Conservation (phyloP, 306 rosid species). For the Begonia fuchsioides region DNA sequence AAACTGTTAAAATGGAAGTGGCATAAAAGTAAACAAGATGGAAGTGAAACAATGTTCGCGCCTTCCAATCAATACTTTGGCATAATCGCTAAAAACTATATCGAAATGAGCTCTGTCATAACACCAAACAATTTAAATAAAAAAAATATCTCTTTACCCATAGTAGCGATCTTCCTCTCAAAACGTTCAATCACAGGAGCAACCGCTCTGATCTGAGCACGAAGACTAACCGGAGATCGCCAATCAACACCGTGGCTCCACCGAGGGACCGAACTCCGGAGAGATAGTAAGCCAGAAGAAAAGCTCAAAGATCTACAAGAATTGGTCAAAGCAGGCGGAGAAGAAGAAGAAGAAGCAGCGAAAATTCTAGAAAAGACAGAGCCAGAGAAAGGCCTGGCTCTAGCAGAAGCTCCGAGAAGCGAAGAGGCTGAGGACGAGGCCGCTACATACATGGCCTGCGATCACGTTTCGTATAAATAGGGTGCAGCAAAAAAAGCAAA, state of each 20-base stretch:
- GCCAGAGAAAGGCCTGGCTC: constrained; percentile 29
- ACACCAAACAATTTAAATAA: too few species aligned
- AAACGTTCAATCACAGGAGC: too few species aligned
- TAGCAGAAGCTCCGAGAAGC: constrained; percentile 41
- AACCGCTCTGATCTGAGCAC: constrained; percentile 73
- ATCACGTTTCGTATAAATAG: background rate
- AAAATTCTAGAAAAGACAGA: constrained; percentile 29
- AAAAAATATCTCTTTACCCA: too few species aligned
- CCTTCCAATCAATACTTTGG: background rate
- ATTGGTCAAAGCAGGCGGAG: constrained; percentile 1
- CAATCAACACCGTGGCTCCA: constrained; percentile 75
- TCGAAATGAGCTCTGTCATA: too few species aligned
- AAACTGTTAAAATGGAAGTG: background rate
- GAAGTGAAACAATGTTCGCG: too few species aligned
- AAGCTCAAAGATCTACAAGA: constrained; percentile 22
- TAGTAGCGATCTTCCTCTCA: constrained; percentile 61
- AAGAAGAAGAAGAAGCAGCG: constrained; percentile 6
- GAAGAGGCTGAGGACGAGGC: constrained; percentile 37
- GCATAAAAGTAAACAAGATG: too few species aligned
- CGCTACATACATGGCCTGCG: constrained; percentile 36
- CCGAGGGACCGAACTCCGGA: constrained; percentile 25
- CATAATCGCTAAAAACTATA: background rate
- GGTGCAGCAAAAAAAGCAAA: too few species aligned
- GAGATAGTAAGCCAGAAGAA: constrained; percentile 22
- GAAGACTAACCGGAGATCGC: constrained; percentile 47